Conservation (phyloP, 179 eudicot genomes). For the Silene vulgaris region DNA sequence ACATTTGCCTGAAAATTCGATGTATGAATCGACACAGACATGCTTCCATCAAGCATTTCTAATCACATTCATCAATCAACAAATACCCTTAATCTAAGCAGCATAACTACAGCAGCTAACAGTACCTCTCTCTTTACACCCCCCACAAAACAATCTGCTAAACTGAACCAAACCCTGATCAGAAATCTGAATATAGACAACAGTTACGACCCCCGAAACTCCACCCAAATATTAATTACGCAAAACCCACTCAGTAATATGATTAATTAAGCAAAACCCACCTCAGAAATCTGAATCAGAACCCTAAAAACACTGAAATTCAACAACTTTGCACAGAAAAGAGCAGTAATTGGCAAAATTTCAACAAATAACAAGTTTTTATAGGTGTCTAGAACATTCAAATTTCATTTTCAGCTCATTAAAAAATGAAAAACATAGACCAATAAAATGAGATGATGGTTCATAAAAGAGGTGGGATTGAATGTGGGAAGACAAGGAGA, state of each 20-base stretch:
- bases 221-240: background rate
- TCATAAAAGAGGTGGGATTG: constrained; percentile 11
- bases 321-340: constrained; percentile 14
- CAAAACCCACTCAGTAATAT: constrained; percentile 17
- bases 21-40: constrained; percentile 35
- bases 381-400: constrained; percentile 5
- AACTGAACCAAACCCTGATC: background rate
- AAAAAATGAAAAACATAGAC: constrained; percentile 16
- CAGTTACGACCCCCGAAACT: no score
- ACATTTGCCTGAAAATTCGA: constrained; percentile 28
- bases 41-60: constrained; percentile 30
- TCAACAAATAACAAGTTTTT: background rate
- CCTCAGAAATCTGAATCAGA: constrained; percentile 18
- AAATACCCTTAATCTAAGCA: constrained; percentile 8
- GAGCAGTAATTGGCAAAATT: background rate
- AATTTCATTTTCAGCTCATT: background rate
- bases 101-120: background rate
- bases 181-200: background rate
- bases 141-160: background rate
- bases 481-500: constrained; percentile 14
- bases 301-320: constrained; percentile 13
- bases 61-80: constrained; percentile 21
- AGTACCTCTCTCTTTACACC: background rate
- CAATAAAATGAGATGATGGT: constrained; percentile 9
- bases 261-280: constrained; percentile 17